phyloP scores from a whole-genome alignment of 2,329 filamentous ascomycete species.

The Pseudogymnoascus sp. region DNA sequence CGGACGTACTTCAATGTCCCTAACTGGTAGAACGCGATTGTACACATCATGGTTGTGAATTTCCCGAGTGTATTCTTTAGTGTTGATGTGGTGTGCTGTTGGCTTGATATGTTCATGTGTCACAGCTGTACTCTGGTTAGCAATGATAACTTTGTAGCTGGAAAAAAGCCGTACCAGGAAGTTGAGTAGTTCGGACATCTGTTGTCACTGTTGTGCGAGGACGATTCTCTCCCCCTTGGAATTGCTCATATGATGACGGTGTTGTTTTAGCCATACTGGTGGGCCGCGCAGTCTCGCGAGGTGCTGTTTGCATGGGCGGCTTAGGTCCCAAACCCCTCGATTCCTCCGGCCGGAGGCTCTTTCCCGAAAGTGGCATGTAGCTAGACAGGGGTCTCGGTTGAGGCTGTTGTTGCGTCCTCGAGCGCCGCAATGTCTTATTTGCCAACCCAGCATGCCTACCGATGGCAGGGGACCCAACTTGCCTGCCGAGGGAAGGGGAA shows the following conservation, averaged over 20 bases:
- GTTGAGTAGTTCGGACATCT: not conserved
- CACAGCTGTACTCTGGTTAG: slow-evolving; percentile 31
- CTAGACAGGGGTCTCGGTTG: not conserved
- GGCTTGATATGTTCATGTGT: slow-evolving; percentile 39
- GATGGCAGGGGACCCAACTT: not conserved
- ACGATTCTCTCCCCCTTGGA: not conserved
- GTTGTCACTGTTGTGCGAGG: not conserved
- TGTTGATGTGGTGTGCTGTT: slow-evolving; percentile 35
- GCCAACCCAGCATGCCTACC: not conserved
- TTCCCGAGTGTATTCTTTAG: slow-evolving; percentile 41
- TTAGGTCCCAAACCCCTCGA: not conserved
- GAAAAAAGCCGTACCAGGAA: not conserved
- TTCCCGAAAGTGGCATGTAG: not conserved
- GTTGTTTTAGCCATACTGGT: not conserved
- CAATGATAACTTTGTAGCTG: not conserved
- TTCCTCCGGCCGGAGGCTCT: not conserved
- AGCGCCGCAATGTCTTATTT: slow-evolving; percentile 3
- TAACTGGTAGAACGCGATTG: slow-evolving; percentile 43
- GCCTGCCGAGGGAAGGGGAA: not conserved
- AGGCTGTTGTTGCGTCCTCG: not conserved
- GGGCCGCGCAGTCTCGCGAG: slow-evolving; percentile 10
- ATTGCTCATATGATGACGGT: not conserved
- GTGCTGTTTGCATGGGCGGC: not conserved
- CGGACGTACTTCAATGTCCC: slow-evolving; percentile 43
- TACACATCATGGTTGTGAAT: slow-evolving; percentile 45